Percentiles rank a stretch among this genome's conserved stretches.
These are phyloP conservation scores for Apiotrichum mycotoxinovorans DNA, from an alignment of 1,284 basidiomycete species.

Conservation along the genomic window DNA sequence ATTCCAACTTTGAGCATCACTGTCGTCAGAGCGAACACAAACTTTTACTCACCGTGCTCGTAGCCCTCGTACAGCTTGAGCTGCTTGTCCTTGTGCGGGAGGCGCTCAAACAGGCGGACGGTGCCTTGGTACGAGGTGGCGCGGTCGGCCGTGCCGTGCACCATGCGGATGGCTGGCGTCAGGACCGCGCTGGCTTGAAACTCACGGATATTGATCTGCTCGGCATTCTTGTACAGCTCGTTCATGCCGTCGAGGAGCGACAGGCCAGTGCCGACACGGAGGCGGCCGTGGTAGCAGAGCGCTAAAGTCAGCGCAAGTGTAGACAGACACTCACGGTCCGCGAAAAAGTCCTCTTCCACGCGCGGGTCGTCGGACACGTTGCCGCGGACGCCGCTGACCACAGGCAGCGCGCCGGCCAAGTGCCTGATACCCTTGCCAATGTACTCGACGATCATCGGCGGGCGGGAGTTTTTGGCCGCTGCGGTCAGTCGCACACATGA, in stretches of 20 bases:
- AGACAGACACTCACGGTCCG: conserved; percentile 42
- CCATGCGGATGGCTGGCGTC: conserved; percentile 49
- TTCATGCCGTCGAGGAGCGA: conserved; percentile 52
- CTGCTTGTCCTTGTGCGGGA: conserved; percentile 50
- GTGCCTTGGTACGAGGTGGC: conserved; percentile 52
- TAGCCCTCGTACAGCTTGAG: conserved; percentile 54
- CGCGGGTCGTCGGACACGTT: conserved; percentile 56
- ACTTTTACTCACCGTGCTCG: conserved; percentile 49
- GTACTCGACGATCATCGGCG: conserved; percentile 44
- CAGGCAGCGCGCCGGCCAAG: conserved; percentile 51
- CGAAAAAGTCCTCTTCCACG: conserved; percentile 51
- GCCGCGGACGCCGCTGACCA: conserved; percentile 51
- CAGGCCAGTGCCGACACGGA: conserved; percentile 54
- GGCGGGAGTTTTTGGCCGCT: conserved; percentile 50
- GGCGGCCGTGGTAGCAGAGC: conserved; percentile 52
- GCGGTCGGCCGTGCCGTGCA: conserved; percentile 54
- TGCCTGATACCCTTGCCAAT: conserved; percentile 46
- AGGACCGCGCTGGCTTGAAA: conserved; percentile 3
- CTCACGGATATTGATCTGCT: conserved; percentile 45
- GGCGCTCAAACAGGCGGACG: conserved; percentile 47
- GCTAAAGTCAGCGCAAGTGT: conserved; percentile 23
- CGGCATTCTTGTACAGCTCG: conserved; percentile 43
- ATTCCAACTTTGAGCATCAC: conserved; percentile 50
- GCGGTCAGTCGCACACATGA: neutral
- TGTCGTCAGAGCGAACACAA: conserved; percentile 9